Percentiles rank a stretch among this genome's conserved stretches.
phyloP scores from a whole-genome alignment of 805 yeast genomes.

The Yamadazyma akitaensis region DNA sequence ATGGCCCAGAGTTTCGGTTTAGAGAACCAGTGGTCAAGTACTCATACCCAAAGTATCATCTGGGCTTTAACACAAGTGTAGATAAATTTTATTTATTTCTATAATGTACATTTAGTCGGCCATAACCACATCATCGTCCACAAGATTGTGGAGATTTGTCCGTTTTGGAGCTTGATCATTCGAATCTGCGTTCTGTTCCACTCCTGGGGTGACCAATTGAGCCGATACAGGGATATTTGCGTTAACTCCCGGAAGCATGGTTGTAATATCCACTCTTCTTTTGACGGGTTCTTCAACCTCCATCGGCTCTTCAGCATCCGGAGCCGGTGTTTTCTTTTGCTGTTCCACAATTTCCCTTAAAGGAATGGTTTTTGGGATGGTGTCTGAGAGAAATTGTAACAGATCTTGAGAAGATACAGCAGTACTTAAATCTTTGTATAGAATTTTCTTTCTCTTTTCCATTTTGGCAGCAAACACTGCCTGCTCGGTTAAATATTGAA shows the following conservation, averaged over 20 bases:
- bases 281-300: conserved; percentile 1
- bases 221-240: background rate
- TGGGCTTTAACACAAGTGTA: conserved; percentile 21
- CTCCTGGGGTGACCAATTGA: background rate
- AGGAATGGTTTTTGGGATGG: conserved; percentile 62
- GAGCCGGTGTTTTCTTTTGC: conserved; percentile 29
- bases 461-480: conserved; percentile 63
- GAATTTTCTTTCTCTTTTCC: conserved; percentile 65
- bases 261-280: conserved; percentile 8
- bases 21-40: conserved; percentile 14
- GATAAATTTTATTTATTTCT: conserved; percentile 29
- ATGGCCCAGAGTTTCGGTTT: conserved; percentile 29
- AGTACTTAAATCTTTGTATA: conserved; percentile 64
- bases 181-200: too few species aligned
- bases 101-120: background rate
- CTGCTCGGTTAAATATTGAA: conserved; percentile 67
- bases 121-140: conserved; percentile 14
- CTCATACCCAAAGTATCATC: conserved; percentile 24
- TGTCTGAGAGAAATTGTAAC: conserved; percentile 58
- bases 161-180: conserved; percentile 16
- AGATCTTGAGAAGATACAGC: conserved; percentile 61
- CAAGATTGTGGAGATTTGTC: conserved; percentile 34
- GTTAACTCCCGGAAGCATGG: conserved; percentile 7
- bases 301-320: conserved; percentile 1
- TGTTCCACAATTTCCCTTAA: conserved; percentile 44